Percentiles rank a stretch among this genome's conserved stretches.
These are phyloP conservation scores for Microcera coccophila DNA, from an alignment of 2,329 filamentous ascomycete species.

Conservation along the genomic window DNA sequence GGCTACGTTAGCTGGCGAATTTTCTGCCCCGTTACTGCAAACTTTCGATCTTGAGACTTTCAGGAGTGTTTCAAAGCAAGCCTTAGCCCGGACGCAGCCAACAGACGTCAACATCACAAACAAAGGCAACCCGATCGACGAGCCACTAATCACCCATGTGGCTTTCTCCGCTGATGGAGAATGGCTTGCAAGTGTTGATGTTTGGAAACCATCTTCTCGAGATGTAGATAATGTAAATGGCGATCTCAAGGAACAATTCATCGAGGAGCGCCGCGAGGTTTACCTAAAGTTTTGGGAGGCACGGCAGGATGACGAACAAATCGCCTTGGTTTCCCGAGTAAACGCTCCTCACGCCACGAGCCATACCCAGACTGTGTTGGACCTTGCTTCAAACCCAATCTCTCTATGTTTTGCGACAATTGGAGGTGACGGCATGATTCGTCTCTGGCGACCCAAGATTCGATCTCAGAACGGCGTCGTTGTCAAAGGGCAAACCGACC, in stretches of 20 bases:
- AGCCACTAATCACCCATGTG: slow-evolving; percentile 74
- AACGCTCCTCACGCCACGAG: slow-evolving; percentile 72
- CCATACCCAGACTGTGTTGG: slow-evolving; percentile 60
- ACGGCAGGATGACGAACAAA: slow-evolving; percentile 52
- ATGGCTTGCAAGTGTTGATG: slow-evolving; percentile 89
- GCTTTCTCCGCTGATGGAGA: slow-evolving; percentile 74
- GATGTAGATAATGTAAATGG: slow-evolving; percentile 54
- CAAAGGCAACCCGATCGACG: slow-evolving; percentile 65
- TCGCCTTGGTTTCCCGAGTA: slow-evolving; percentile 77
- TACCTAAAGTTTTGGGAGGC: slow-evolving; percentile 88
- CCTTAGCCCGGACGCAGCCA: slow-evolving; percentile 80
- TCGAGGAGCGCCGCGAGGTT: slow-evolving; percentile 61
- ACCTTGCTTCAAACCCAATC: slow-evolving; percentile 66
- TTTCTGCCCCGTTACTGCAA: slow-evolving; percentile 64
- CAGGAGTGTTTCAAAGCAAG: slow-evolving; percentile 78
- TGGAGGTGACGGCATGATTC: slow-evolving; percentile 72
- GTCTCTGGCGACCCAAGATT: slow-evolving; percentile 75
- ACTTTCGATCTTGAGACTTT: slow-evolving; percentile 80
- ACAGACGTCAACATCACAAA: slow-evolving; percentile 75
- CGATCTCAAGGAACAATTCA: slow-evolving; percentile 42
- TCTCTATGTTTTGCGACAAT: slow-evolving; percentile 76
- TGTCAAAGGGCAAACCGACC: slow-evolving; percentile 54
- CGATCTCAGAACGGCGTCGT: slow-evolving; percentile 65
- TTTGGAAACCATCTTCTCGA: slow-evolving; percentile 72
- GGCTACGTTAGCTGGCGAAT: slow-evolving; percentile 48